A percentile compares a stretch with the other conserved stretches of the same genome.
Conservation (phyloP, 352 stramenopile species). For the Pythium scleroteichum region DNA sequence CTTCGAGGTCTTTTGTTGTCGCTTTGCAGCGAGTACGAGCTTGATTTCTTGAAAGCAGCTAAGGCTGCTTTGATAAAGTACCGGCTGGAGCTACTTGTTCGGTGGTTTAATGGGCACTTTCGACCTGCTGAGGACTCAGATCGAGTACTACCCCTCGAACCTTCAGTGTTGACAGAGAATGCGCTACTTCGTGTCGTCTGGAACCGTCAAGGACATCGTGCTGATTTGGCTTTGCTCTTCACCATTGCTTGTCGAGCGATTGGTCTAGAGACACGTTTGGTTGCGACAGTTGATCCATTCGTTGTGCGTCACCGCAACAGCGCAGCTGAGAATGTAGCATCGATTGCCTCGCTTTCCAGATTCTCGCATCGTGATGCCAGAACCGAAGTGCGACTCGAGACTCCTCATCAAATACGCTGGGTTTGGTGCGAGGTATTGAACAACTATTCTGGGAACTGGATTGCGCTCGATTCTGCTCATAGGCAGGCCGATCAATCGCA, state of each 20-base stretch:
- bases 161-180: slow-evolving; percentile 40
- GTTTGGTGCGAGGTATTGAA: slow-evolving; percentile 75
- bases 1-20: slow-evolving; percentile 64
- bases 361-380: not conserved
- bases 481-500: slow-evolving; percentile 49
- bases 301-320: slow-evolving; percentile 43
- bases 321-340: slow-evolving; percentile 36
- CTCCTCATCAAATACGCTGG: slow-evolving; percentile 31
- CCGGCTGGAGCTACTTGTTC: slow-evolving; percentile 61
- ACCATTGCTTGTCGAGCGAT: slow-evolving; percentile 58
- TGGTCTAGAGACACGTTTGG: slow-evolving; percentile 52
- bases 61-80: slow-evolving; percentile 44
- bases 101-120: slow-evolving; percentile 68
- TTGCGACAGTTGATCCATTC: slow-evolving; percentile 48
- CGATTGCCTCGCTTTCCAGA: not conserved
- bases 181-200: slow-evolving; percentile 59
- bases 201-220: slow-evolving; percentile 36
- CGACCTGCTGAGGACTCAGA: slow-evolving; percentile 13
- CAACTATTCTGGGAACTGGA: slow-evolving; percentile 46
- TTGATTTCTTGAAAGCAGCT: slow-evolving; percentile 51
- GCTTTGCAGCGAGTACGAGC: slow-evolving; percentile 36
- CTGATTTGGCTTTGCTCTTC: slow-evolving; percentile 66
- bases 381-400: not conserved
- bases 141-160: no score
- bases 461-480: slow-evolving; percentile 56